Base-by-base conservation (phyloP, 2,329 filamentous ascomycete genomes). In the Trichothecium sympodiale region DNA sequence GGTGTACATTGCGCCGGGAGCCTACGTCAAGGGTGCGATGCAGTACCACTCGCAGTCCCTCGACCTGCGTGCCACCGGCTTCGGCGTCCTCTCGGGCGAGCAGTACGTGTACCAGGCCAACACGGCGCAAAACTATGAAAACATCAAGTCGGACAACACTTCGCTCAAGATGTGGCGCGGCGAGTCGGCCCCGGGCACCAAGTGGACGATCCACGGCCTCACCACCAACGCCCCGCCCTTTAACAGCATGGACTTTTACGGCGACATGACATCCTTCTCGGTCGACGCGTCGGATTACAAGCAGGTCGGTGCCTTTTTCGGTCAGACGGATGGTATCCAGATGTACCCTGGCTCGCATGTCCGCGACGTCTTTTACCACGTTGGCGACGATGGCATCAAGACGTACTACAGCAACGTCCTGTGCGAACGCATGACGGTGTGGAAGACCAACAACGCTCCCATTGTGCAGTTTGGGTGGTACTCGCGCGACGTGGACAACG, bases 91-190 rank as follows among this genome's bases (percentile, higher is more conserved):
- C 3, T 59, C 55, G 0, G 57, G 57, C 10, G 57, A 60, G 38
- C 47, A 57, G 31, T 60, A 60, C 35, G 53, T 57, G 5, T 60
- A 57, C 40, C 52, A 57, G 36, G 56, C 57, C 17, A 58, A 59
- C 39, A 46, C 48, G 1, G 45, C 45, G 5, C 25, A 47, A 6
- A 38, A 43, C 27, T 59, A 56, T 41, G 39, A 40, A 16, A 49
- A 47, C 38, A 38, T 43, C 15, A 50, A 54, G 34, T 47, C 43
- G 23, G 50, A 58, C 41, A 38, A 41, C 14, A 45, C 45, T 15
- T 48, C 44, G 14, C 42, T 58, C 9, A 46, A 46, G 8, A 56
- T 60, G 49, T 59, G 53, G 42, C 45, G 49, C 14, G 40, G 48
- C 33, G 44, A 47, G 25, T 40, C 40, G 5, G 37, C 37, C 2